Conservation (phyloP, 371 early-diverging fungal genomes). For the Mortierella sp. region DNA sequence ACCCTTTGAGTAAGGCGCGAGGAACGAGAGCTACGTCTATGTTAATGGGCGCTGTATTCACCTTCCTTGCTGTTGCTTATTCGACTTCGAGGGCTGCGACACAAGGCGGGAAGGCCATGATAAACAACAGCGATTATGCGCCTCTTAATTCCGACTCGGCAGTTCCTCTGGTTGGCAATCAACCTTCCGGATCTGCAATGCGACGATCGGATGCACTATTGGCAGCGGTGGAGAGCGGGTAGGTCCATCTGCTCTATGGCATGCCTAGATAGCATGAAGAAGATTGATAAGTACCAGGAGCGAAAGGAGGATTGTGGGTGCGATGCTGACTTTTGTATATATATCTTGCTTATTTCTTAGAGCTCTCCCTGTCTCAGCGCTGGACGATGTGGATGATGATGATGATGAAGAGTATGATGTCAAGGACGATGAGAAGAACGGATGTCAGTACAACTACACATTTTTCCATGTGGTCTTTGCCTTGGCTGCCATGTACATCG, state of each 20-base stretch:
- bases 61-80: conserved; percentile 93
- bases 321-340: too few species aligned
- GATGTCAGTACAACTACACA: conserved; percentile 91
- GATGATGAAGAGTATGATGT: conserved; percentile 60
- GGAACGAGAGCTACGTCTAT: conserved; percentile 87
- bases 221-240: conserved; percentile 80
- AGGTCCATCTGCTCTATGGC: too few species aligned
- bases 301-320: too few species aligned
- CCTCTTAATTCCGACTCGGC: conserved; percentile 64
- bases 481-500: conserved; percentile 93
- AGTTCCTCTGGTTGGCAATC: conserved; percentile 69
- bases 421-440: conserved; percentile 88
- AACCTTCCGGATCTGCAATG: conserved; percentile 59
- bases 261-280: too few species aligned
- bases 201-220: conserved; percentile 69
- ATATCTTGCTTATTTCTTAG: too few species aligned
- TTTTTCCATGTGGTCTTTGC: conserved; percentile 97
- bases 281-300: too few species aligned
- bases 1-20: conserved; percentile 80
- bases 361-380: conserved; percentile 75
- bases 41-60: conserved; percentile 91
- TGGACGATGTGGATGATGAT: conserved; percentile 68
- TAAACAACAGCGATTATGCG: conserved; percentile 67
- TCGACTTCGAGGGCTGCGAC: conserved; percentile 93
- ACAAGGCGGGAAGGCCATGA: conserved; percentile 70